phyloP scores from a whole-genome alignment of 176 grass and related monocot genomes.

The Pontederia crassipes region DNA sequence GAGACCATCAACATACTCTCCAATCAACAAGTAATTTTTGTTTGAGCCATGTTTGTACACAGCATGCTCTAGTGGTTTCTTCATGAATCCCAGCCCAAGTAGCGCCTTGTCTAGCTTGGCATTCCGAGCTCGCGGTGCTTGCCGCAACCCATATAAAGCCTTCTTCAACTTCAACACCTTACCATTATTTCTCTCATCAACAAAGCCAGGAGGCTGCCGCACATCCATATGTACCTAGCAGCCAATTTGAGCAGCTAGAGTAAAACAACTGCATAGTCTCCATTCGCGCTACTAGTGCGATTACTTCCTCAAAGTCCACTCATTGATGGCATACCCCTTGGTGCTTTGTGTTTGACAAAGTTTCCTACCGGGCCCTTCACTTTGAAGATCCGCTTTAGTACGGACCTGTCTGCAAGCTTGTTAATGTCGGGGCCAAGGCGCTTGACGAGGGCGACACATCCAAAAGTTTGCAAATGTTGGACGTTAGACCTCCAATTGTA shows the following conservation, averaged over 20 bases:
- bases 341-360: not conserved
- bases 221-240: not conserved
- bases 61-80: not conserved
- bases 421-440: not conserved
- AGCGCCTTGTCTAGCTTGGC: not conserved
- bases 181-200: not conserved
- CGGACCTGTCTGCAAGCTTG: not conserved
- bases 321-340: too few species aligned
- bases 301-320: too few species aligned
- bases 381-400: not conserved
- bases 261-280: too few species aligned
- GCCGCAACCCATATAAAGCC: not conserved
- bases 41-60: not conserved
- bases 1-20: conserved; percentile 11
- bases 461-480: not conserved
- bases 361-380: too few species aligned
- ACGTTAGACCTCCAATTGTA: not conserved
- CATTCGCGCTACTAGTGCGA: too few species aligned
- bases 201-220: not conserved
- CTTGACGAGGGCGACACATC: not conserved
- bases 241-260: too few species aligned
- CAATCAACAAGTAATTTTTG: not conserved
- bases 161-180: not conserved
- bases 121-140: too few species aligned
- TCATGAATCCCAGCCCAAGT: not conserved